A percentile compares a stretch with the other conserved stretches of the same genome.
phyloP scores from a whole-genome alignment of 306 rosid species.

The Lathyrus aphaca region DNA sequence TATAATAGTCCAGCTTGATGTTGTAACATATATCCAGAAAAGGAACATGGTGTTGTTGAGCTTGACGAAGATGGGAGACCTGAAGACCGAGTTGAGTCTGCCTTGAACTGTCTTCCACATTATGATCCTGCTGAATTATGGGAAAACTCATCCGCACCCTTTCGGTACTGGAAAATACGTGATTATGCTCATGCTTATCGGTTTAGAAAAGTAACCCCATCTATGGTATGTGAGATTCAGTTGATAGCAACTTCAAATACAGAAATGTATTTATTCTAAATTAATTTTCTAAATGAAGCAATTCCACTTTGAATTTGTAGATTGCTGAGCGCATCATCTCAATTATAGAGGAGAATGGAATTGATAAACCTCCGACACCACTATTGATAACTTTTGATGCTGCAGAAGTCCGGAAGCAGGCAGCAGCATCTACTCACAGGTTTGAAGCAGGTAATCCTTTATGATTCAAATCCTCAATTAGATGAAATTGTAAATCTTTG shows the following conservation, averaged over 20 bases:
- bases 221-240: conserved; percentile 55
- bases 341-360: conserved; percentile 59
- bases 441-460: conserved; percentile 75
- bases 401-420: conserved; percentile 77
- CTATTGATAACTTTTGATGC: conserved; percentile 80
- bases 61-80: conserved; percentile 80
- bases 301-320: conserved; percentile 43
- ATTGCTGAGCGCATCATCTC: conserved; percentile 79
- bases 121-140: conserved; percentile 62
- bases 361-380: conserved; percentile 61
- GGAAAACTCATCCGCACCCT: conserved; percentile 50
- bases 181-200: conserved; percentile 93
- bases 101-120: conserved; percentile 76
- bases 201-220: conserved; percentile 71
- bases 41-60: conserved; percentile 58
- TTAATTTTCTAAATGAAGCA: conserved; percentile 25
- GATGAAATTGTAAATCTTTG: conserved; percentile 22
- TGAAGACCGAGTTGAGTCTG: conserved; percentile 68
- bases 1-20: conserved; percentile 9
- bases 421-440: conserved; percentile 85
- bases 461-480: conserved; percentile 33
- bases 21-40: conserved; percentile 58
- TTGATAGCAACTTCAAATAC: conserved; percentile 14
- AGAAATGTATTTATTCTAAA: conserved; percentile 10
- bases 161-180: conserved; percentile 90